Conservation (phyloP, 2,329 filamentous ascomycete species). For the Fusarium torulosum region DNA sequence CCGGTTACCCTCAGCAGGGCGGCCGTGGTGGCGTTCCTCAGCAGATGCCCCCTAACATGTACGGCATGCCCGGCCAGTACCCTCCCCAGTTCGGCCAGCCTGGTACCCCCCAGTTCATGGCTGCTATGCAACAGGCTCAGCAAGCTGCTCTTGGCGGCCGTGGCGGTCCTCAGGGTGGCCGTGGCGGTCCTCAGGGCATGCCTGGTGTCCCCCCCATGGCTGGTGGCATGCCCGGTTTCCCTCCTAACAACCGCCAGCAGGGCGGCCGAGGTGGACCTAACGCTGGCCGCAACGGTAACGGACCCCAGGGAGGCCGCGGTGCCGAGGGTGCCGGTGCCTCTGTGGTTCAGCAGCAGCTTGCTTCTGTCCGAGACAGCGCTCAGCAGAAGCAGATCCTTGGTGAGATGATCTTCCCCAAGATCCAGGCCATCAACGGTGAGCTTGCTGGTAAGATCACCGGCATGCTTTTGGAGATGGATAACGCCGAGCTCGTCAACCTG, state of each 20-base stretch:
- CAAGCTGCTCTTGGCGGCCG: constrained; percentile 73
- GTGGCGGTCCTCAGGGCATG: constrained; percentile 70
- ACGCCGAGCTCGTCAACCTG: constrained; percentile 92
- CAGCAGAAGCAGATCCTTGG: constrained; percentile 99
- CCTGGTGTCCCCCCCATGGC: constrained; percentile 77
- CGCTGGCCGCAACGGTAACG: constrained; percentile 59
- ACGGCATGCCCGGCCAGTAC: constrained; percentile 83
- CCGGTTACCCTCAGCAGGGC: constrained; percentile 85
- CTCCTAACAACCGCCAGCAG: constrained; percentile 67
- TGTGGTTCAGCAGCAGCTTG: constrained; percentile 70
- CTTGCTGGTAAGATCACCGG: constrained; percentile 99
- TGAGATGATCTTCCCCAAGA: constrained; percentile 99
- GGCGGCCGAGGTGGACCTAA: constrained; percentile 61
- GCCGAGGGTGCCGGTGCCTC: constrained; percentile 49
- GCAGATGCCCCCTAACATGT: constrained; percentile 89
- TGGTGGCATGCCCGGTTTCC: constrained; percentile 68
- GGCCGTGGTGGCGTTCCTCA: constrained; percentile 89
- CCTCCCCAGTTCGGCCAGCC: constrained; percentile 85
- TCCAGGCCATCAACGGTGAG: constrained; percentile 92
- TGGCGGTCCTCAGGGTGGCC: constrained; percentile 74
- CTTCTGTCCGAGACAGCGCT: constrained; percentile 64
- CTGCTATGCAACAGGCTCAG: constrained; percentile 84
- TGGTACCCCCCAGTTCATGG: constrained; percentile 82
- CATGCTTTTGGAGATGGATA: constrained; percentile 99
- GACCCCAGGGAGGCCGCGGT: constrained; percentile 63